Conservation (phyloP, 2,329 filamentous ascomycete species). For the Sporothrix schenckii region DNA sequence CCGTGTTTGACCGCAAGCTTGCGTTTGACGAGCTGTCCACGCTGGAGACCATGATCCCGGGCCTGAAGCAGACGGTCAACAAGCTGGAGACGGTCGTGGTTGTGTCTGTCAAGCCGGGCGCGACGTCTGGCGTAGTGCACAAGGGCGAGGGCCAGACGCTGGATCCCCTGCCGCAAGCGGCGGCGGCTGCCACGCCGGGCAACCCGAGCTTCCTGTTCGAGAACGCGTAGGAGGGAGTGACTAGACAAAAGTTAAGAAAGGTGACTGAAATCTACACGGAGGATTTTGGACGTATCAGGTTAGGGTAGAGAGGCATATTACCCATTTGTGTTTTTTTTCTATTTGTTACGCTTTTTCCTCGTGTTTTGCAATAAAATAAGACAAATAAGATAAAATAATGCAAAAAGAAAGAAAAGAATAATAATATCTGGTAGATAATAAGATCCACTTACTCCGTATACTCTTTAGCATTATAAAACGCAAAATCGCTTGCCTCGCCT, state of each 20-base stretch:
- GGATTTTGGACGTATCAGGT: neutral
- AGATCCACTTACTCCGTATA: neutral
- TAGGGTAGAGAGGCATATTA: conserved; percentile 16
- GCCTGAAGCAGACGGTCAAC: conserved; percentile 57
- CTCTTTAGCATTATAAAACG: neutral
- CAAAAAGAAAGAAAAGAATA: neutral
- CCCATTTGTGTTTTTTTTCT: neutral
- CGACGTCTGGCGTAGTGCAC: conserved; percentile 64
- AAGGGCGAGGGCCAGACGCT: conserved; percentile 54
- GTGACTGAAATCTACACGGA: neutral
- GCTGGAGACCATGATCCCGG: conserved; percentile 71
- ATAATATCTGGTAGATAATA: neutral
- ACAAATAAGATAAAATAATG: neutral
- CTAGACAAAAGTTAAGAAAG: neutral
- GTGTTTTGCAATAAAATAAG: too few relatives aligned
- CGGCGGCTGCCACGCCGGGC: conserved; percentile 79
- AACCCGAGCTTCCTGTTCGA: conserved; percentile 38
- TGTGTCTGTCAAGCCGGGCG: conserved; percentile 70
- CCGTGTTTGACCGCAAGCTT: conserved; percentile 81
- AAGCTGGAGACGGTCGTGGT: conserved; percentile 62
- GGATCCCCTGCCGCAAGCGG: conserved; percentile 60
- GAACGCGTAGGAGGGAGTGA: conserved; percentile 29
- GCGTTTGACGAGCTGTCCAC: conserved; percentile 83
- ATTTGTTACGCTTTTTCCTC: neutral
- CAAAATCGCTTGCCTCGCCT: neutral